phyloP scores from a whole-genome alignment of 2,329 filamentous ascomycete species.

The Lasiodiplodia sp. region DNA sequence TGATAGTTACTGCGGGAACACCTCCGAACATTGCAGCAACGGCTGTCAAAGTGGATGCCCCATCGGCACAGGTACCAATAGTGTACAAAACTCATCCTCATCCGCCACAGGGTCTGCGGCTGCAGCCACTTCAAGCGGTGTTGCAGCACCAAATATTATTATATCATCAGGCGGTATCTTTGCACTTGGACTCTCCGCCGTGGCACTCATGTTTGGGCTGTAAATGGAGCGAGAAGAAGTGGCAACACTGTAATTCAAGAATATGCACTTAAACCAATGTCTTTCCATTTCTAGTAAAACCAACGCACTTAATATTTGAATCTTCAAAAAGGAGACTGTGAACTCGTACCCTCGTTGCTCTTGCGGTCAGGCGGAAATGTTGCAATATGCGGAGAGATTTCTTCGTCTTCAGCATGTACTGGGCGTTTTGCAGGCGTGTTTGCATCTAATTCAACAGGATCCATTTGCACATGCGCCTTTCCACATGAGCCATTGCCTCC shows the following conservation, averaged over 20 bases:
- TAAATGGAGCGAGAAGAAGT: not conserved
- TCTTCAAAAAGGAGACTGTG: too few species aligned
- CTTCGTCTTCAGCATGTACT: too few species aligned
- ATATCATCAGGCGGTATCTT: not conserved
- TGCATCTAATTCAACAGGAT: not conserved
- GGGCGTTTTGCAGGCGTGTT: too few species aligned
- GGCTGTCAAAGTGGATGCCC: not conserved
- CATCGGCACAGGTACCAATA: not conserved
- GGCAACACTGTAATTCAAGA: too few species aligned
- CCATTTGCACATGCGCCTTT: not conserved
- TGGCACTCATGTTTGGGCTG: not conserved
- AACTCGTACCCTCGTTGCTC: too few species aligned
- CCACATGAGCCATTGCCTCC: not conserved
- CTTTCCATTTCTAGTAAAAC: too few species aligned
- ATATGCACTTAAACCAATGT: too few species aligned
- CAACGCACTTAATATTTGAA: too few species aligned
- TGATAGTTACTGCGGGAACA: conserved; percentile 11
- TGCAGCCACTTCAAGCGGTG: not conserved
- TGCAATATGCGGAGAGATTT: too few species aligned
- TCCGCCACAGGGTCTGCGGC: not conserved
- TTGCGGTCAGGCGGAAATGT: too few species aligned
- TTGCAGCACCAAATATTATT: not conserved
- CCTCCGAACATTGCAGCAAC: not conserved
- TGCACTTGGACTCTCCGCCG: not conserved
- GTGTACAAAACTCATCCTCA: not conserved